Evolutionary conservation across 2,329 filamentous ascomycete genomes (phyloP).

Genomic region (Thermoascus crustaceus): DNA sequence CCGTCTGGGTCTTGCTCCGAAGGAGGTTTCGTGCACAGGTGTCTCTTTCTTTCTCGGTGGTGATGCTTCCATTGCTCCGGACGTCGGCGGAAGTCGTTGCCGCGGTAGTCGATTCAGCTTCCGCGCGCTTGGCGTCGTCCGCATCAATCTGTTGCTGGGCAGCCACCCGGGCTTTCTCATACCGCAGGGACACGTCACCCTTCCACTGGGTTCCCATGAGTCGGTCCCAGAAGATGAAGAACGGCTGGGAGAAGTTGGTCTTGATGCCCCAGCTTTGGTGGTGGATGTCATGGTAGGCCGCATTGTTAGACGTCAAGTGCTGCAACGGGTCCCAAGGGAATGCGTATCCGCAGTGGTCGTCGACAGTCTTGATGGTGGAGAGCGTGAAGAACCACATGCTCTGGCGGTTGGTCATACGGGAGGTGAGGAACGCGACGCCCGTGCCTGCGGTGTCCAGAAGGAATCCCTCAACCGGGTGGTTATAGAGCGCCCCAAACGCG

Average conservation of each 20-base stretch:
- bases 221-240: conserved; percentile 89
- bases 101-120: background rate
- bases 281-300: conserved; percentile 94
- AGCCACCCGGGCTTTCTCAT: conserved; percentile 48
- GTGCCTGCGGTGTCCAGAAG: conserved; percentile 85
- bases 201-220: conserved; percentile 75
- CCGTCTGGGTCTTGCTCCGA: background rate
- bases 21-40: background rate
- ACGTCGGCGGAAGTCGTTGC: background rate
- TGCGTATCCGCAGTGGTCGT: conserved; percentile 95
- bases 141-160: conserved; percentile 51
- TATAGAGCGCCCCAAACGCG: conserved; percentile 93
- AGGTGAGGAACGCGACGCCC: conserved; percentile 70
- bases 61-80: background rate
- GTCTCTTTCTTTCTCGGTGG: background rate
- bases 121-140: conserved; percentile 30
- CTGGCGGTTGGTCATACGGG: conserved; percentile 76
- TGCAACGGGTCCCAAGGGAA: conserved; percentile 93
- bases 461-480: conserved; percentile 91
- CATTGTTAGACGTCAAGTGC: conserved; percentile 87
- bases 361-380: conserved; percentile 91
- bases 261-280: conserved; percentile 99
- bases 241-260: conserved; percentile 43
- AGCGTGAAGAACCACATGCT: conserved; percentile 82
- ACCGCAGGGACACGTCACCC: conserved; percentile 54